Evolutionary conservation across 768 basidiomycete genomes (phyloP).

Genomic region (Amanita molliuscula): DNA sequence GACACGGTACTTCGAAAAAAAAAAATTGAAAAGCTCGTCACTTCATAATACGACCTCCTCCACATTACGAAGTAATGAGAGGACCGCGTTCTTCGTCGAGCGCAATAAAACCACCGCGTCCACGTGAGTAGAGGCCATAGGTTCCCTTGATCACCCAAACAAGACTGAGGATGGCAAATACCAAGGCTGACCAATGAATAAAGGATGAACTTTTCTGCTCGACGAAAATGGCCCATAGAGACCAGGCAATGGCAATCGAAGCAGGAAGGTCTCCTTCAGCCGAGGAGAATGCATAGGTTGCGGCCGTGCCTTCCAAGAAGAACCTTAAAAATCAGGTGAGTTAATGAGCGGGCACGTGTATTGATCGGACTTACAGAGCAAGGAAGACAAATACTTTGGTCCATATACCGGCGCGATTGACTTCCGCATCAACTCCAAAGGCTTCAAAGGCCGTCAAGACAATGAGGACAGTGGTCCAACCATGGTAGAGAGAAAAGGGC

Average conservation of each 20-base stretch:
- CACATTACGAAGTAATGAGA: conserved; percentile 35
- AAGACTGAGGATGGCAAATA: conserved; percentile 74
- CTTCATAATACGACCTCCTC: background rate
- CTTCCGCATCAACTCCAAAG: conserved; percentile 69
- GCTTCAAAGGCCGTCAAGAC: conserved; percentile 80
- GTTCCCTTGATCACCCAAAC: conserved; percentile 78
- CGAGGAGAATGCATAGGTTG: conserved; percentile 90
- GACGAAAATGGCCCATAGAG: conserved; percentile 88
- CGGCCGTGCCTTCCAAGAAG: conserved; percentile 88
- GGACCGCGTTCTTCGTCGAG: conserved; percentile 82
- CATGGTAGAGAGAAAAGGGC: conserved; percentile 94
- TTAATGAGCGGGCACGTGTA: conserved; percentile 3
- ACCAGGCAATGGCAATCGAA: conserved; percentile 84
- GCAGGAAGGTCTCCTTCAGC: conserved; percentile 89
- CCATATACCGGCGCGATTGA: conserved; percentile 67
- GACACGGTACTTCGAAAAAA: background rate
- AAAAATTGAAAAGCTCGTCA: conserved; percentile 2
- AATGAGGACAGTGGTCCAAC: conserved; percentile 82
- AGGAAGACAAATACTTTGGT: conserved; percentile 96
- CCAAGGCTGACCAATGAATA: conserved; percentile 87
- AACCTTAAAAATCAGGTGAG: conserved; percentile 33
- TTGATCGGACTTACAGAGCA: conserved; percentile 48
- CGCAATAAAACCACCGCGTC: conserved; percentile 42
- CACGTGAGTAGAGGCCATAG: conserved; percentile 39
- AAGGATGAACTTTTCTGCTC: conserved; percentile 60